These are phyloP conservation scores for Solanum dulcamara DNA, from an alignment of 257 asterid species.

Conservation along the genomic window DNA sequence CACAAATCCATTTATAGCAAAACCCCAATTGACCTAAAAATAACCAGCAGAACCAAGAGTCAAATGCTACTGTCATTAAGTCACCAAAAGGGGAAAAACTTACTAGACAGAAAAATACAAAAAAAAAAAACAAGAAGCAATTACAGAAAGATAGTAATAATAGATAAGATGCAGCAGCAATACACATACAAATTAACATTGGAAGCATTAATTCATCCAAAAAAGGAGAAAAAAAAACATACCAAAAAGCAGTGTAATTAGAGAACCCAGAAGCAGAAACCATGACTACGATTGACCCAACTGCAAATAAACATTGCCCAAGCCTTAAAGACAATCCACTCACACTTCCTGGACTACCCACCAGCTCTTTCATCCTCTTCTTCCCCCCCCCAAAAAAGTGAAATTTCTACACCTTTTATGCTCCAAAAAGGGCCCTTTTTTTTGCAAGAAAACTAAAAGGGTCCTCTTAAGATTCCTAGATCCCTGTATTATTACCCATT, in stretches of 20 bases:
- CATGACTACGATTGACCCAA: conserved; percentile 77
- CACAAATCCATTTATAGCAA: not conserved
- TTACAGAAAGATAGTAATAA: not conserved
- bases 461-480: conserved; percentile 52
- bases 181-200: not conserved
- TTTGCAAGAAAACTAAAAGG: conserved; percentile 21
- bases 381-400: not conserved
- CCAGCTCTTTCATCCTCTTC: conserved; percentile 53
- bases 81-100: not conserved
- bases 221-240: not conserved
- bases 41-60: not conserved
- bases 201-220: not conserved
- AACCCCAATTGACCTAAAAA: not conserved
- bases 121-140: not conserved
- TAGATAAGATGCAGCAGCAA: not conserved
- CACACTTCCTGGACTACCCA: conserved; percentile 76
- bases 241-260: conserved; percentile 92
- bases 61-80: not conserved
- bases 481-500: conserved; percentile 31
- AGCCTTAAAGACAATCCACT: conserved; percentile 66
- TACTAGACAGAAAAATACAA: not conserved
- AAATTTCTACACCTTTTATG: not conserved
- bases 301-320: conserved; percentile 78
- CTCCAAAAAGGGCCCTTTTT: conserved; percentile 22
- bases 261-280: conserved; percentile 88